Conservation (phyloP, 1,284 basidiomycete species). For the Moesziomyces globuligerus region DNA sequence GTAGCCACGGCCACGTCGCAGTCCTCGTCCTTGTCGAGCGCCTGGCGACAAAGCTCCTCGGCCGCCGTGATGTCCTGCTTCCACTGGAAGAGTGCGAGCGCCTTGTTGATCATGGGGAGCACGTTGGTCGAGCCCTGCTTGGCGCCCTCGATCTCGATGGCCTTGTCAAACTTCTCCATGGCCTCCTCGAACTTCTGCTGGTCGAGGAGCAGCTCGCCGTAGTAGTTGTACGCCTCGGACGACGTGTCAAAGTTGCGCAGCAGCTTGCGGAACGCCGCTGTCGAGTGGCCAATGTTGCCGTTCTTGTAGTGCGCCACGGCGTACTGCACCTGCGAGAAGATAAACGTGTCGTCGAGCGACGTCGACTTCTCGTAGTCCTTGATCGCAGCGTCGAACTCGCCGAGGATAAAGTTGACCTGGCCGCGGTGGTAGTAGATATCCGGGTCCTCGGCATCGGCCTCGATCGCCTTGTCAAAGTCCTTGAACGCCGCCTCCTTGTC, state of each 20-base stretch:
- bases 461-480: conserved; percentile 90
- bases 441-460: conserved; percentile 83
- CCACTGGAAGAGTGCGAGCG: conserved; percentile 94
- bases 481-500: conserved; percentile 78
- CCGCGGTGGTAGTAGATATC: conserved; percentile 99
- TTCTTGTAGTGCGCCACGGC: conserved; percentile 97
- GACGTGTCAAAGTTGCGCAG: conserved; percentile 57
- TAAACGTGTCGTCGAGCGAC: conserved; percentile 82
- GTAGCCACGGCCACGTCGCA: conserved; percentile 97
- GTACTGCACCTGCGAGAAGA: conserved; percentile 95
- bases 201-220: conserved; percentile 93
- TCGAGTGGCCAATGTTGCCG: conserved; percentile 79
- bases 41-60: conserved; percentile 86
- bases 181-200: conserved; percentile 90
- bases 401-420: conserved; percentile 97
- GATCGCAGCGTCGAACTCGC: conserved; percentile 85
- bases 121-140: conserved; percentile 57
- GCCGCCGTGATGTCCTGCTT: conserved; percentile 87
- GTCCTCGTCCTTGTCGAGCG: conserved; percentile 82
- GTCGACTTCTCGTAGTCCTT: conserved; percentile 90
- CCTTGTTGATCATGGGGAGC: conserved; percentile 91
- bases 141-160: conserved; percentile 84
- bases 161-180: conserved; percentile 92
- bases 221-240: conserved; percentile 70
- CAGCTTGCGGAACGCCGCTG: conserved; percentile 81